phyloP scores from a whole-genome alignment of 805 yeast species.

The Wickerhamiella bombiphila region DNA sequence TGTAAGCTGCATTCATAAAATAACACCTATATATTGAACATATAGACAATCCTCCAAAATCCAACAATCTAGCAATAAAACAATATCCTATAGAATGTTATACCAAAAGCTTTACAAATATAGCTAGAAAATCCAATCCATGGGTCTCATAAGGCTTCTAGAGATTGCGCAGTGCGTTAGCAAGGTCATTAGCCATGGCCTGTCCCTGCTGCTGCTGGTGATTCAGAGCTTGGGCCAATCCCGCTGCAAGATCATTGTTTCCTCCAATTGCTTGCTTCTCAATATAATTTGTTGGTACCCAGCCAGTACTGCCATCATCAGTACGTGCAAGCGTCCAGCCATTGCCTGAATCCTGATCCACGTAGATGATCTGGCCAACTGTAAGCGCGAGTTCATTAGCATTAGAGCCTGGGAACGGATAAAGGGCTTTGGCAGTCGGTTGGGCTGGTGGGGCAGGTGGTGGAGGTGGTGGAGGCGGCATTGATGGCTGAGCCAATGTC shows the following conservation, averaged over 20 bases:
- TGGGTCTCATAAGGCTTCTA: too few species aligned
- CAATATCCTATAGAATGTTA: too few species aligned
- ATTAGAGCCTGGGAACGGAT: conserved; percentile 79
- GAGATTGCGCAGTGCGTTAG: conserved; percentile 13
- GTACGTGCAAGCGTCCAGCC: conserved; percentile 92
- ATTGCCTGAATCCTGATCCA: conserved; percentile 58
- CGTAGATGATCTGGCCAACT: conserved; percentile 61
- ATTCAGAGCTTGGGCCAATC: conserved; percentile 16
- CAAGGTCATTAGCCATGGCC: conserved; percentile 17
- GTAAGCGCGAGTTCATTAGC: conserved; percentile 67
- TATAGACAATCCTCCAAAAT: too few species aligned
- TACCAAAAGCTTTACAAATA: too few species aligned
- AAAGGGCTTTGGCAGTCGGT: conserved; percentile 74
- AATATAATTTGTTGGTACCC: conserved; percentile 95
- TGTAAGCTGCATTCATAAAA: too few species aligned
- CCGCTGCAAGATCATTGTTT: conserved; percentile 13
- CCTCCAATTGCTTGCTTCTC: conserved; percentile 22
- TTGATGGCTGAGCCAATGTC: conserved; percentile 2
- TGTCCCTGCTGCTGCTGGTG: conserved; percentile 18
- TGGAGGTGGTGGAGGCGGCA: conserved; percentile 37
- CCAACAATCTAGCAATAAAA: too few species aligned
- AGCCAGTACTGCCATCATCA: conserved; percentile 73
- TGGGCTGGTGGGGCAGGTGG: conserved; percentile 44
- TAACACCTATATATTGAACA: too few species aligned
- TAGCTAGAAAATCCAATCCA: too few species aligned